These are phyloP conservation scores for Phytophthora sansomeana DNA, from an alignment of 352 stramenopile species.

Conservation along the genomic window DNA sequence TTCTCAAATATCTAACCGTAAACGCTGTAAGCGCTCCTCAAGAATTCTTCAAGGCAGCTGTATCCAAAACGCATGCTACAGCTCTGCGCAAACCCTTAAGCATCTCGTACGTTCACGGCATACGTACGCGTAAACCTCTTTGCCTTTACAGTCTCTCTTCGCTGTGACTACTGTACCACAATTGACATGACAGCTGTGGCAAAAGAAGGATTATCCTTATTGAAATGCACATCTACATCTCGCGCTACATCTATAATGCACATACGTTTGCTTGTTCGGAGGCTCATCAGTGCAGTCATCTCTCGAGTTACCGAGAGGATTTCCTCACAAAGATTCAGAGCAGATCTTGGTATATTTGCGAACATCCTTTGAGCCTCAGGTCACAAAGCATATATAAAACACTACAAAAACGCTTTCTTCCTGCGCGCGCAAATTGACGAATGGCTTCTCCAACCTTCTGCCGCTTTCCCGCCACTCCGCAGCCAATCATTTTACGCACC, in stretches of 20 bases:
- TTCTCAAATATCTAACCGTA: no score
- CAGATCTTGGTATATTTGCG: slow-evolving; percentile 87
- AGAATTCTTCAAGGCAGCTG: no score
- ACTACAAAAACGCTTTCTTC: neutral
- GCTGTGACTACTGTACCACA: no score
- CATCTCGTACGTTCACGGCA: no score
- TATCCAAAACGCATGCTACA: no score
- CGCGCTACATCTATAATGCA: neutral
- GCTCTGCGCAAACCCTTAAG: no score
- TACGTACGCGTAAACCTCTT: no score
- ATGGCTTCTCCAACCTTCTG: slow-evolving; percentile 4
- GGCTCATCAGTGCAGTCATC: slow-evolving; percentile 77
- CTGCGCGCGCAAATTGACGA: slow-evolving; percentile 17
- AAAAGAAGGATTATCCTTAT: no score
- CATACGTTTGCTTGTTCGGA: slow-evolving; percentile 17
- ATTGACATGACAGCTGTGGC: no score
- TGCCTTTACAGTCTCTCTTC: no score
- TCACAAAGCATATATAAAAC: neutral
- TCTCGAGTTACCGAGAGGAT: slow-evolving; percentile 85
- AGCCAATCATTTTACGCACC: slow-evolving; percentile 33
- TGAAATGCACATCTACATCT: no score
- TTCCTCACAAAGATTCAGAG: slow-evolving; percentile 84
- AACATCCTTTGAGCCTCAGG: slow-evolving; percentile 63
- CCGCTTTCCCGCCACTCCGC: neutral
- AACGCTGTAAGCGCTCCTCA: no score